Evolutionary conservation across 139 green algal genomes (phyloP), one percentile per base, ranked within the genome.

Genomic region (Bryopsis sp.): DNA sequence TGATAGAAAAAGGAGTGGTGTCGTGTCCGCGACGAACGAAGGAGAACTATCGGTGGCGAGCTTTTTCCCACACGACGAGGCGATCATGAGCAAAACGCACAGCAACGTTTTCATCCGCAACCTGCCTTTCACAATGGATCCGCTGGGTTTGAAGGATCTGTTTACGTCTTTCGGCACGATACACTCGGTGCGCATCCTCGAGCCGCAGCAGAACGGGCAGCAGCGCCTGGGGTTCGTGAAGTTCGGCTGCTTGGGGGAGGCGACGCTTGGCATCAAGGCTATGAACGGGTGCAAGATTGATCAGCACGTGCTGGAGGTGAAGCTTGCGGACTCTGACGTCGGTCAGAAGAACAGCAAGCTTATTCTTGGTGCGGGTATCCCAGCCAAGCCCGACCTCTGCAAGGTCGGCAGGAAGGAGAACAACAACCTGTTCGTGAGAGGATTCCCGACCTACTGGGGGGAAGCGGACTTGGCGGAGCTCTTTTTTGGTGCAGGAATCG

Each of bases 371-470:
- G 43, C 15, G 43, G 43, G 43, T 11, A 54, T 54, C 15, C 43
- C 43, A 19, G 43, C 43, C 43, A 11, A 26, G 43, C 43, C 15
- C 43, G 15, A 46, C 34, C 31, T 61, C 8, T 8, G 31, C 50
- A 26, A 61, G 24, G 33, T 36, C 6, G 50, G 6, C 15, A 22
- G 31, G 8, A 32, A 36, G 6, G 50, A 61, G 24, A 61, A 61
- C 59, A 31, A 67, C 59, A 67, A 67, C 33, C 59, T 67, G 24
- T 67, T 48, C 33, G 59, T 67, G 7, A 11, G 59, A 46, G 59
- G 59, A 8, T 67, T 67, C 33, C 59, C 59, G 28, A 26, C 8
- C 31, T 48, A 46, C n/a, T 67, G 59, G 59, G 32, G 33, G 33
- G 7, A 26, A 4, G 35, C 29, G 7, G 31, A 67, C 24, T 47